Base-by-base conservation (phyloP, 164 flowering plant species). In the Macadamia tetraphylla region DNA sequence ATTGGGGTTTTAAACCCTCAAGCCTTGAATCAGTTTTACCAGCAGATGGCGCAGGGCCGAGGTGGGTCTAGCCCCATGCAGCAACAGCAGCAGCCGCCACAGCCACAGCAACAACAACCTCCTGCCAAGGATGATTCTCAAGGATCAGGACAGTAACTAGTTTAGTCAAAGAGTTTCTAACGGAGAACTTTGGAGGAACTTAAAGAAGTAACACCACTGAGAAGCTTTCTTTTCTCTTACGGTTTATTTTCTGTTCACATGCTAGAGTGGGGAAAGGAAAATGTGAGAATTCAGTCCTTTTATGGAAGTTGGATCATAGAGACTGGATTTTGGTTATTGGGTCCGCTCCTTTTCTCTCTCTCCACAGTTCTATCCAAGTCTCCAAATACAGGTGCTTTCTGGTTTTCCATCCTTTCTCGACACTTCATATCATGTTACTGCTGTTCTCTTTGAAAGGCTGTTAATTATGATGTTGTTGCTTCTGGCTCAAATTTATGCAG, bases 101-200 rank as follows among this genome's bases (percentile, higher is more conserved):
- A 79, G 9, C 86, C 82, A 29, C 83, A 81, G 15, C 85, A 75
- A 56, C 81, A 76, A 59, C 78, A 71, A 6, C 74, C 80, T 66
- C 64, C 85, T 74, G 51, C 79, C 12, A 84, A 91, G 68, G 97
- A 91, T 80, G 85, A 91, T 80, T 87, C 97, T 71, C 90, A 87
- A 77, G 92, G 80, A 9, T 88, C 94, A 58, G 86, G 87, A 63
- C 85, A 84, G 70, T 84, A 77, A 40, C 0, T 57, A 35, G 60
- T 29, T 55, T 52, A 52, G 60, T 52, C 17, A 44, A 53, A 14
- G 57, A 53, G 57, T 53, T 53, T 53, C 17, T 3, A 46, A 46
- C 1, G 51, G 51, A 46, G 57, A 53, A 17, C 2, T 49, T 53
- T 53, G 17, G 68, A 64, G 71, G 61, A 62, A 60, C 43, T 58